These are phyloP conservation scores for Penicillium mononematosum DNA, from an alignment of 495 filamentous ascomycete genomes.

Conservation along the genomic window DNA sequence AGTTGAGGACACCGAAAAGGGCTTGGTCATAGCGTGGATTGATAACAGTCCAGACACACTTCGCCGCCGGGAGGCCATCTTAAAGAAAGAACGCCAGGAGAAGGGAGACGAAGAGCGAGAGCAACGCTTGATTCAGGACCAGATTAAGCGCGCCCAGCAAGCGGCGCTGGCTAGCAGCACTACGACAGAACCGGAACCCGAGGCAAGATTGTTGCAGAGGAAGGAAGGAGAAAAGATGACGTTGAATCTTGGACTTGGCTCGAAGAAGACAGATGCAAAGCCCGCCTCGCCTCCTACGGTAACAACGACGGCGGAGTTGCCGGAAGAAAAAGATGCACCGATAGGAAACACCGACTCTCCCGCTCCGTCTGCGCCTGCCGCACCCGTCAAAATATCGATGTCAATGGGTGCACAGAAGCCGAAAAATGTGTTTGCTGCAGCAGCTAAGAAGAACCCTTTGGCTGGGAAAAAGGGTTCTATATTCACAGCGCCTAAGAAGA, in stretches of 20 bases:
- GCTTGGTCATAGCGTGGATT: constrained; percentile 83
- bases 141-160: constrained; percentile 70
- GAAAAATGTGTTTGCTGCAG: constrained; percentile 81
- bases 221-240: constrained; percentile 83
- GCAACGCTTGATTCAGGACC: constrained; percentile 71
- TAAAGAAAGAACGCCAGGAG: constrained; percentile 80
- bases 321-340: constrained; percentile 23
- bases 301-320: constrained; percentile 12
- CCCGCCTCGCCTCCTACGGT: constrained; percentile 28
- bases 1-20: constrained; percentile 85
- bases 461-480: constrained; percentile 59
- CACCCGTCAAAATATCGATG: constrained; percentile 50
- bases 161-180: constrained; percentile 24
- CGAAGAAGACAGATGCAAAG: constrained; percentile 35
- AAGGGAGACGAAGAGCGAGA: constrained; percentile 89
- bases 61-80: constrained; percentile 70
- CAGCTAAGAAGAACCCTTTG: constrained; percentile 63
- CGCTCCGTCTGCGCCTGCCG: constrained; percentile 24
- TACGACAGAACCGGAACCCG: constrained; percentile 42
- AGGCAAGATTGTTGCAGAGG: constrained; percentile 56
- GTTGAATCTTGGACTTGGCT: constrained; percentile 62
- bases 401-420: constrained; percentile 61
- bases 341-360: constrained; percentile 25
- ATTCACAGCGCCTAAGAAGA: constrained; percentile 66
- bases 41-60: constrained; percentile 86